Percentiles rank a stretch among this genome's conserved stretches.
Conservation (phyloP, 2,329 filamentous ascomycete genomes). For the Beauveria medogensis region DNA sequence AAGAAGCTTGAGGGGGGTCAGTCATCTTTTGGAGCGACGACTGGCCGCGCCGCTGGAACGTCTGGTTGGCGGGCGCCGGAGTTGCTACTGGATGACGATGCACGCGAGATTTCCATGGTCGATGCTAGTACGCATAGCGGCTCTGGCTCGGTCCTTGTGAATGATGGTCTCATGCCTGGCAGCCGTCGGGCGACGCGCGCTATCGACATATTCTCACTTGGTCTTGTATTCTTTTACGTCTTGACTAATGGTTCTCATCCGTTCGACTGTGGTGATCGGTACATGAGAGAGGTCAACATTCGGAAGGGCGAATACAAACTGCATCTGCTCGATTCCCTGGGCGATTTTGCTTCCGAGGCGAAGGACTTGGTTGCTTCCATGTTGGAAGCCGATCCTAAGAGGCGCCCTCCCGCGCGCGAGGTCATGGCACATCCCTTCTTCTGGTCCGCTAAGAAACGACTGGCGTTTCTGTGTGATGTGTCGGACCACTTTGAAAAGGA, state of each 20-base stretch:
- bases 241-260: constrained; percentile 86
- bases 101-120: constrained; percentile 38
- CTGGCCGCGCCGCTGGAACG: constrained; percentile 85
- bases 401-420: constrained; percentile 62
- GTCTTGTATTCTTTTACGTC: constrained; percentile 98
- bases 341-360: constrained; percentile 79
- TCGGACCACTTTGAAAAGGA: constrained; percentile 97
- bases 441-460: constrained; percentile 81
- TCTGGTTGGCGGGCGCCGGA: constrained; percentile 96
- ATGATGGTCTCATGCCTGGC: constrained; percentile 50
- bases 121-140: constrained; percentile 52
- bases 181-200: constrained; percentile 79
- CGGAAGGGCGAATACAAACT: constrained; percentile 79
- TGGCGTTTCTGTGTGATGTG: constrained; percentile 90
- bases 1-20: constrained; percentile 94
- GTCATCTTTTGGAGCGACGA: constrained; percentile 90
- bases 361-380: constrained; percentile 80
- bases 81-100: constrained; percentile 73
- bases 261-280: constrained; percentile 88
- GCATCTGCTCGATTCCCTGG: constrained; percentile 62
- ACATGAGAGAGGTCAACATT: constrained; percentile 96
- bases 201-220: constrained; percentile 95
- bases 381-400: constrained; percentile 48
- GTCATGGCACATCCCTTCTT: constrained; percentile 95
- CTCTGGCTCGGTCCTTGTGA: constrained; percentile 49